phyloP scores from a whole-genome alignment of 768 basidiomycete genomes.

The Tulasnella sp. region DNA sequence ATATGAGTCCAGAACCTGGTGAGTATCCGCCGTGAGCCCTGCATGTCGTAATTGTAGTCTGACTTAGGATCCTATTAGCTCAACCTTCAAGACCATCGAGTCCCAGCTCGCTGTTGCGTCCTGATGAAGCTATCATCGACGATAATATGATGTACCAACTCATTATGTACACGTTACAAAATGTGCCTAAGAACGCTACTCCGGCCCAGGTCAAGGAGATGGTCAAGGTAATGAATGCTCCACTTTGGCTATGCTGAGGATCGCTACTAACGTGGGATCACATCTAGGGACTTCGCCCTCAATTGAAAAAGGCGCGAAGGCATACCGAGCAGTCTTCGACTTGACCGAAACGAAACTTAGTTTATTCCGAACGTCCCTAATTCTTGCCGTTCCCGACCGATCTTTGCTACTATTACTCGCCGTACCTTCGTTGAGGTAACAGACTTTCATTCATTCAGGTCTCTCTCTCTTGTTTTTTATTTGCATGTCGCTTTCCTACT shows the following conservation, averaged over 20 bases:
- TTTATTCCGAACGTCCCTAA: not conserved
- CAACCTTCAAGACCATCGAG: not conserved
- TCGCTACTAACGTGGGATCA: not conserved
- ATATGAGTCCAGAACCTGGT: slow-evolving; percentile 7
- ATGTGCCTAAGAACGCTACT: not conserved
- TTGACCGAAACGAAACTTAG: not conserved
- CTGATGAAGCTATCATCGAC: slow-evolving; percentile 13
- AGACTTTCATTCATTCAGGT: not conserved
- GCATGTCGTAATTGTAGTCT: not conserved
- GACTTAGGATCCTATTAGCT: not conserved
- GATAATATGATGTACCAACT: slow-evolving; percentile 13
- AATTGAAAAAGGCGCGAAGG: not conserved
- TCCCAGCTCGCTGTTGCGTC: slow-evolving; percentile 1
- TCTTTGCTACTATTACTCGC: not conserved
- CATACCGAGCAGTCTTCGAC: not conserved
- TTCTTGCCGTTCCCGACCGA: not conserved
- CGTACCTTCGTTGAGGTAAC: no score
- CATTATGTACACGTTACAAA: slow-evolving; percentile 1
- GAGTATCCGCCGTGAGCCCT: not conserved
- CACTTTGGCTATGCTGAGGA: no score
- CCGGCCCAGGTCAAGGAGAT: slow-evolving; percentile 1
- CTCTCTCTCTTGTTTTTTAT: not conserved
- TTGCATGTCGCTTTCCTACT: not conserved
- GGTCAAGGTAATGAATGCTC: not conserved
- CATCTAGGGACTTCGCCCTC: not conserved